Evolutionary conservation across 2,329 filamentous ascomycete genomes (phyloP), one percentile per base, ranked within the genome.

Genomic region (Sporothrix brunneoviolacea): DNA sequence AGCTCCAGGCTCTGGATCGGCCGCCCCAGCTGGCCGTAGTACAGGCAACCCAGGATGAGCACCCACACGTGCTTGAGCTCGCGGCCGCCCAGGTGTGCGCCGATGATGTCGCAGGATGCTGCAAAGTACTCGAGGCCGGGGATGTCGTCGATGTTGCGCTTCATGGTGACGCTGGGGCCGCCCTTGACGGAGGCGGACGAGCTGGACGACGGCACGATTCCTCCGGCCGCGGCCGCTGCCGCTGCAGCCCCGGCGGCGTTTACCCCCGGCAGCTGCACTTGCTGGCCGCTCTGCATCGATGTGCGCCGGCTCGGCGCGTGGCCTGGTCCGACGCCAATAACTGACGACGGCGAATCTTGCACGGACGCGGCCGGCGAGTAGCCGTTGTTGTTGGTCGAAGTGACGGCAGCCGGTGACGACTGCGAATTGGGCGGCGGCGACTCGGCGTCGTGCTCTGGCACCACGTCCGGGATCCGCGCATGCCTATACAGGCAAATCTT

Each of bases 61-160:
- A 86, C 88, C 64, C 95, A 91, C 4, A 94, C 88, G 62, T 93
- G 86, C 57, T 86, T 83, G 52, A 97, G 73, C 38, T 87, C 86
- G 54, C 85, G 87, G 1, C 86, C 86, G 12, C 87, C 91, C 32
- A 83, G 76, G 45, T 93, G 82, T 52, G 86, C 86, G 5, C 90
- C 90, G 15, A 97, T 71, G 33, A 97, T 95, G 54, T 93, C 86
- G 1, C 85, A 85, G 2, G 90, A 91, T 54, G 87, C 83, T 1
- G 87, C 86, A 64, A 91, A 96, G 64, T 96, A 96, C 27, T 90
- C 86, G 52, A 97, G 71, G 0, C 93, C 93, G 0, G 93, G 91
- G 54, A 96, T 86, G 7, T 86, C 77, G 60, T 97, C 90, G 45
- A 93, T 75, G 62, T 95, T 95, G 58, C 78, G 58, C 56, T 62